Conservation (phyloP, 345 rosid genomes). For the Populus davidiana region DNA sequence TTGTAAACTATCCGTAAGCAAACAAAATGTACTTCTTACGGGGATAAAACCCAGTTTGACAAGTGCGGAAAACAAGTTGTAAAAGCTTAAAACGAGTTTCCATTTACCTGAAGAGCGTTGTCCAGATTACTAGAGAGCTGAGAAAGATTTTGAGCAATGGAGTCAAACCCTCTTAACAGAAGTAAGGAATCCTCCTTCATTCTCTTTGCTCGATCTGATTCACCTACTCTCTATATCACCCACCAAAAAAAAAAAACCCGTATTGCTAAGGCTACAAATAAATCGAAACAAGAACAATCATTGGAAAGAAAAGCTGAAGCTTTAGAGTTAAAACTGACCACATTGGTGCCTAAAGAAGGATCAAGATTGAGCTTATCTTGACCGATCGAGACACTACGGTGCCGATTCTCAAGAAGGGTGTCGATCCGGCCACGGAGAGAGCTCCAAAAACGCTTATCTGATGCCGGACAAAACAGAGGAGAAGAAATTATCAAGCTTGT, state of each 20-base stretch:
- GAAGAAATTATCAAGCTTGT: conserved; percentile 21
- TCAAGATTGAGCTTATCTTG: conserved; percentile 21
- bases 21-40: neutral
- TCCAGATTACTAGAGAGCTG: conserved; percentile 73
- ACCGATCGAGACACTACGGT: neutral
- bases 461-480: conserved; percentile 37
- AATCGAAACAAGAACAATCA: neutral
- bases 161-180: conserved; percentile 84
- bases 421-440: conserved; percentile 39
- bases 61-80: neutral
- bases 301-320: neutral
- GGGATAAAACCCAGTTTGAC: neutral
- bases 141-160: conserved; percentile 67
- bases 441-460: conserved; percentile 60
- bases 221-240: conserved; percentile 11
- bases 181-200: conserved; percentile 79
- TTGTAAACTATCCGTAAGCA: neutral
- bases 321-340: conserved; percentile 15
- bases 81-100: neutral
- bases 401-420: conserved; percentile 37
- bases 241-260: neutral
- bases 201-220: conserved; percentile 44
- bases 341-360: conserved; percentile 6
- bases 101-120: conserved; percentile 76
- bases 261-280: neutral